Percentiles rank a stretch among this genome's conserved stretches.
Conservation (phyloP, 306 rosid genomes). For the Casuarina glauca region DNA sequence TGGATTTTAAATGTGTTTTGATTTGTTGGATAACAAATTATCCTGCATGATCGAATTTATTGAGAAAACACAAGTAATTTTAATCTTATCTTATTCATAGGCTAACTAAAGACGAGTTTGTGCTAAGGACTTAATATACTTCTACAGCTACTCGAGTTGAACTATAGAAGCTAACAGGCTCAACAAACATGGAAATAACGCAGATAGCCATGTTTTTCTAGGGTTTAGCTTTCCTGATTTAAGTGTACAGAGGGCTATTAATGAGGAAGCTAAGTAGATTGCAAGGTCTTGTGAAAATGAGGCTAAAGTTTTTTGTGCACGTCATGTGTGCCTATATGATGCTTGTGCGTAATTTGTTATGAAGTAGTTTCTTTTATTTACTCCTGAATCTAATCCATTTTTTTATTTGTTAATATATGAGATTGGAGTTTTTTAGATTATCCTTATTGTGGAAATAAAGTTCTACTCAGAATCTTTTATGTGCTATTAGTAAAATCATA, state of each 20-base stretch:
- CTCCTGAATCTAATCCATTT: not conserved
- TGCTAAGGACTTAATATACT: no score
- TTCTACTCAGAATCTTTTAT: not conserved
- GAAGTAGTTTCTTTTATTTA: not conserved
- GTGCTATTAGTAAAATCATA: not conserved
- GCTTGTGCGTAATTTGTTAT: not conserved
- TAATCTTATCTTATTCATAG: not conserved
- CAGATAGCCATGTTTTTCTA: not conserved
- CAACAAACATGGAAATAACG: no score
- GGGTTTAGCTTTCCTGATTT: not conserved
- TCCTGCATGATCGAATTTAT: not conserved
- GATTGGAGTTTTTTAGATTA: not conserved
- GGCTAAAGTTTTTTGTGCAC: not conserved
- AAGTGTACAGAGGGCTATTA: not conserved
- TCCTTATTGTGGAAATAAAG: not conserved
- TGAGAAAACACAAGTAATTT: not conserved
- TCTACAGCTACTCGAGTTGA: no score
- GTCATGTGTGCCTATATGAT: not conserved
- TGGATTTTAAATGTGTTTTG: not conserved
- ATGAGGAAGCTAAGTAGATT: not conserved
- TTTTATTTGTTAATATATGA: not conserved
- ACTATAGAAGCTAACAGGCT: no score
- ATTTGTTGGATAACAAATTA: no score
- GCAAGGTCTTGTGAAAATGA: not conserved
- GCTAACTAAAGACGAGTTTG: not conserved